Base-by-base conservation (phyloP, 108 stramenopile species). In the Nitzschia putrida region DNA sequence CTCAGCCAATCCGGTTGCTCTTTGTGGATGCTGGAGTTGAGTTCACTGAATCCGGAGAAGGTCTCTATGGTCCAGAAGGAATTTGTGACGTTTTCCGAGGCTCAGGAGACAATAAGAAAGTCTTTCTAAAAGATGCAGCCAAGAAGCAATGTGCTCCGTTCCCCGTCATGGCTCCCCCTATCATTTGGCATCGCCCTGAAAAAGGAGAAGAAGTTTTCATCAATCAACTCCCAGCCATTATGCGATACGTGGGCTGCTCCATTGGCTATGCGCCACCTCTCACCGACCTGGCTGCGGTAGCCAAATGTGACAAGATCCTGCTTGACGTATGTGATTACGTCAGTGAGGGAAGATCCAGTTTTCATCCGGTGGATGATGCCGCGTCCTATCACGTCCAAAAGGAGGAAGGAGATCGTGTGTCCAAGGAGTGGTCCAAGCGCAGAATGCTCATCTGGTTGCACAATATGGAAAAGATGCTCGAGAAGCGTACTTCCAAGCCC, bases 371-470 rank as follows among this genome's bases (percentile, higher is more conserved):
- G 37, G 42, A 79, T 11, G 55, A 79, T 38, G 12, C 16, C 22
- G 54, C 64, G 73, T 53, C 49, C n/a, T 79, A 79, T 51, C 53
- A 74, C 13, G 78, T 74, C 24, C 78, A 79, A 57, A 79, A 79
- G 37, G 78, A 79, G 59, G 73, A 79, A 45, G 78, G 73, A 26
- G 78, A 79, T 43, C 53, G 69, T 25, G 45, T 51, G 14, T 79
- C 78, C 20, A 61, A 69, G 54, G 73, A 72, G 23, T 78, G 61
- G 39, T 45, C 66, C 24, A 55, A 72, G 43, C 45, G 8, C 14
- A 69, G 71, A 7, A 78, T 78, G 77, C 23, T 25, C n/a, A 67
- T 61, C 0, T 78, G 53, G 53, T 49, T 78, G 54, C 26, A 21
- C 47, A 66, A 78, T 45, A 72, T 78, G 49, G 57, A 72, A 61